Conservation (phyloP, 2,329 filamentous ascomycete species). For the Neofusicoccum kwambonambiense region DNA sequence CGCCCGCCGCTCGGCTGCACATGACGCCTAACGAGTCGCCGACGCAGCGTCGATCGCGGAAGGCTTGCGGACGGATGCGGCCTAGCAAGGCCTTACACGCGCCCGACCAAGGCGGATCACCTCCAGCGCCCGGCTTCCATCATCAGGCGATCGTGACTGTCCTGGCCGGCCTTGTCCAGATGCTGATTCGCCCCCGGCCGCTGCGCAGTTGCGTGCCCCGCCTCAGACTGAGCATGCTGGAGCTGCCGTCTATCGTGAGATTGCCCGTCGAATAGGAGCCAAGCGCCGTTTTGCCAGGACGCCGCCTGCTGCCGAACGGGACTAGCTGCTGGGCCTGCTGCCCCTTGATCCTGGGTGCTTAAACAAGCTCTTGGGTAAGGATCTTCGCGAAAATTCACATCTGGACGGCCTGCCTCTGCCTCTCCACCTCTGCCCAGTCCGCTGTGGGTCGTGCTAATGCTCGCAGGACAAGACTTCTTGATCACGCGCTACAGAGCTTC, state of each 20-base stretch:
- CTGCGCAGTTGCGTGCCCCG: background rate
- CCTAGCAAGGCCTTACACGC: constrained; percentile 6
- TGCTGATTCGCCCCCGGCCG: no score
- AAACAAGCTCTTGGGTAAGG: constrained; percentile 1
- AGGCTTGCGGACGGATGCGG: constrained; percentile 12
- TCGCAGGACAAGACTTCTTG: constrained; percentile 13
- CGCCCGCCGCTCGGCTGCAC: constrained; percentile 3
- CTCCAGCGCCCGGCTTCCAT: constrained; percentile 6
- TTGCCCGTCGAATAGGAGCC: constrained; percentile 12
- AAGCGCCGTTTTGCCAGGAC: constrained; percentile 9
- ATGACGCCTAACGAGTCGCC: constrained; percentile 13
- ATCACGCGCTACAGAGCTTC: constrained; percentile 15
- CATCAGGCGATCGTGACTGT: constrained; percentile 9
- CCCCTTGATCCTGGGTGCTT: constrained; percentile 15
- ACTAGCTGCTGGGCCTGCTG: constrained; percentile 8
- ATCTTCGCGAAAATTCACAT: constrained; percentile 5
- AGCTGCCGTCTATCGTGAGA: constrained; percentile 13
- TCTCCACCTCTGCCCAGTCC: background rate
- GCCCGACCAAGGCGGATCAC: constrained; percentile 3
- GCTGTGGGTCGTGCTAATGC: constrained; percentile 4
- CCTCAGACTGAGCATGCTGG: background rate
- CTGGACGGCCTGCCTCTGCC: background rate
- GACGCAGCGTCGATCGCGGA: constrained; percentile 16
- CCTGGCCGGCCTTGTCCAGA: background rate
- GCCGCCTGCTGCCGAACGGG: constrained; percentile 14